Evolutionary conservation across 1,284 basidiomycete species (phyloP).

Genomic region (Fistulinella staudtii): DNA sequence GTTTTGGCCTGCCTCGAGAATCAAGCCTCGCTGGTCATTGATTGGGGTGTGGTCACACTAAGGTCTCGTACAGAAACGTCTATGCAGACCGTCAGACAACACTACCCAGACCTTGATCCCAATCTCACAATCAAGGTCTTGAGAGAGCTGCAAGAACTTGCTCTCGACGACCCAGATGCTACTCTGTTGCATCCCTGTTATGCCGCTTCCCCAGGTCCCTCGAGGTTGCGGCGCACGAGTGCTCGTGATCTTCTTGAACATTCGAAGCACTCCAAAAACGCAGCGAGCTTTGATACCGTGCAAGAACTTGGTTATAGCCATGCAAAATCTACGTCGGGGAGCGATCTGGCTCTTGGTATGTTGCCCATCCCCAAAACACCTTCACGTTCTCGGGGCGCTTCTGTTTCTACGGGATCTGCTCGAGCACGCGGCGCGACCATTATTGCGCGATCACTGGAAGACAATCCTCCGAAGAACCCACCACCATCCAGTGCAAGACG

Average conservation of each 20-base stretch:
- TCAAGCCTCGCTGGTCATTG: constrained; percentile 51
- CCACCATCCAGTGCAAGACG: not conserved
- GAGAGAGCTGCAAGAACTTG: constrained; percentile 18
- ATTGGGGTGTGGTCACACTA: constrained; percentile 49
- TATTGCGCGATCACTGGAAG: constrained; percentile 6
- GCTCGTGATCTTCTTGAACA: constrained; percentile 27
- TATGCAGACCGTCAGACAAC: constrained; percentile 21
- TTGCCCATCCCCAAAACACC: constrained; percentile 20
- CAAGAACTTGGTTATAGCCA: constrained; percentile 5
- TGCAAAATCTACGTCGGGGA: constrained; percentile 7
- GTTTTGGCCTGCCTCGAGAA: constrained; percentile 46
- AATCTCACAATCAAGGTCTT: constrained; percentile 18
- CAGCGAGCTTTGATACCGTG: constrained; percentile 5
- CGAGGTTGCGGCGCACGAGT: constrained; percentile 16
- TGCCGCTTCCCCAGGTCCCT: constrained; percentile 3
- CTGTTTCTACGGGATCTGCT: constrained; percentile 16
- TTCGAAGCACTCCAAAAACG: constrained; percentile 8
- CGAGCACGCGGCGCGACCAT: constrained; percentile 15
- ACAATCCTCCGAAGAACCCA: constrained; percentile 1
- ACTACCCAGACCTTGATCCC: constrained; percentile 26
- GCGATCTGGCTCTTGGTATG: constrained; percentile 6
- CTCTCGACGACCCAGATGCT: constrained; percentile 14
- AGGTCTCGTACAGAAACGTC: constrained; percentile 25
- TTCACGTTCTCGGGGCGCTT: constrained; percentile 22
- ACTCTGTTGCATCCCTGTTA: not conserved